Percentiles rank a stretch among this genome's conserved stretches.
Conservation (phyloP, 2,329 filamentous ascomycete species). For the Diaporthe humulicola region DNA sequence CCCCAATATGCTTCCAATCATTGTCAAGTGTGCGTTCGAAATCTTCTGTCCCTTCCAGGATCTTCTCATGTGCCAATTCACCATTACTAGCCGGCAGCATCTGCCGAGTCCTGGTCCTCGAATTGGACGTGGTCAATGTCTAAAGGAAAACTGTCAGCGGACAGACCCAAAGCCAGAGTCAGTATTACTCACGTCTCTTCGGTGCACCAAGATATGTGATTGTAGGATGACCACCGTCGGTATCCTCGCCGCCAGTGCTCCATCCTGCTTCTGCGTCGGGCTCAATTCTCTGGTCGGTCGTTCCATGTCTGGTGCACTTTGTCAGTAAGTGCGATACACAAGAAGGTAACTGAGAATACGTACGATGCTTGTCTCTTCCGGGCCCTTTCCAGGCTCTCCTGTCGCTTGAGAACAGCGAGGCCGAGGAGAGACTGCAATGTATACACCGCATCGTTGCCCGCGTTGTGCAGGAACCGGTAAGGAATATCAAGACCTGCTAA, state of each 20-base stretch:
- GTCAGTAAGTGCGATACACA: not conserved
- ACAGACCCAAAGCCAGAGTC: too few species aligned
- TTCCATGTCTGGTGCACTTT: not conserved
- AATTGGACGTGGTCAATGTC: not conserved
- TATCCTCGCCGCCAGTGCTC: constrained; percentile 48
- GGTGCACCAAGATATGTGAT: constrained; percentile 7
- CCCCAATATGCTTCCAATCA: too few species aligned
- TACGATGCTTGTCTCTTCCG: constrained; percentile 31
- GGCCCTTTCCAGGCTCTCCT: constrained; percentile 43
- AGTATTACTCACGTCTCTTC: constrained; percentile 32
- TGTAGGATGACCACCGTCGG: constrained; percentile 47
- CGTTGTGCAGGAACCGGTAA: constrained; percentile 82
- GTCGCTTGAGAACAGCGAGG: constrained; percentile 60
- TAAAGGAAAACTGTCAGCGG: constrained; percentile 4
- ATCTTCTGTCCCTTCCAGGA: too few species aligned
- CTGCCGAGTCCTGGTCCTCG: not conserved
- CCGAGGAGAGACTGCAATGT: constrained; percentile 81
- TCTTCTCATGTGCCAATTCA: not conserved
- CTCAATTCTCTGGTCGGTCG: constrained; percentile 38
- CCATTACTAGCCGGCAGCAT: not conserved
- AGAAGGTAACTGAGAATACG: not conserved
- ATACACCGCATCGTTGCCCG: constrained; percentile 86
- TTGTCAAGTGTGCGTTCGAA: not conserved
- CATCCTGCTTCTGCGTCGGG: constrained; percentile 47
- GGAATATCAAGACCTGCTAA: constrained; percentile 74